Conservation (phyloP, 345 rosid genomes). For the Lagerstroemia speciosa region DNA sequence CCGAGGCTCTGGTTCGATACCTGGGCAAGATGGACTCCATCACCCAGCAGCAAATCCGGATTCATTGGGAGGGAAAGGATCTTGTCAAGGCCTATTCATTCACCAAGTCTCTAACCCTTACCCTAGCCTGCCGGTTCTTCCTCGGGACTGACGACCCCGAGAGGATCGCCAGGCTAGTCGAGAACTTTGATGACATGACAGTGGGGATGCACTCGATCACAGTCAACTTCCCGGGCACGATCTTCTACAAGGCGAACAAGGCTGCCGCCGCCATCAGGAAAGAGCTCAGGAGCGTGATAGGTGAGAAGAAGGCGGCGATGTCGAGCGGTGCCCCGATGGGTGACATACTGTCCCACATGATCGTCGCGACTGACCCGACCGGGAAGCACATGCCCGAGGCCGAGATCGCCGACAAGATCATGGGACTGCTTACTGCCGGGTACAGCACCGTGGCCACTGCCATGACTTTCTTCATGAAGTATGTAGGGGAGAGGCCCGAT, state of each 20-base stretch:
- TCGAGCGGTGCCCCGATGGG: constrained; percentile 17
- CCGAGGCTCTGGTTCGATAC: constrained; percentile 43
- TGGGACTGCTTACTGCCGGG: constrained; percentile 50
- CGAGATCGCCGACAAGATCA: constrained; percentile 42
- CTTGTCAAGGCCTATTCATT: constrained; percentile 23
- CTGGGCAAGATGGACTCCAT: constrained; percentile 39
- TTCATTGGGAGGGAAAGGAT: constrained; percentile 33
- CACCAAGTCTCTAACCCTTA: constrained; percentile 33
- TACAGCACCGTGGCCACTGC: constrained; percentile 50
- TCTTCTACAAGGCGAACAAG: constrained; percentile 26
- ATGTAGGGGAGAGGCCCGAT: constrained; percentile 42
- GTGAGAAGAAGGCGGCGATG: constrained; percentile 31
- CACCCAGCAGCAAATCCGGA: constrained; percentile 30
- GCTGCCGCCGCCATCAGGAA: constrained; percentile 26
- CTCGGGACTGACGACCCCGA: constrained; percentile 38
- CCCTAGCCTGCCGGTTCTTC: constrained; percentile 43
- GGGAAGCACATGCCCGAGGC: constrained; percentile 39
- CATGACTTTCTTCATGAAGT: constrained; percentile 50
- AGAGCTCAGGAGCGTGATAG: constrained; percentile 25
- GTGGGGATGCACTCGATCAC: constrained; percentile 43
- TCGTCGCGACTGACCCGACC: constrained; percentile 24
- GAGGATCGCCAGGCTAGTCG: constrained; percentile 29
- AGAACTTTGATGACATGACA: constrained; percentile 29
- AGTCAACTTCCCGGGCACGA: constrained; percentile 30
- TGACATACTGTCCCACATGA: constrained; percentile 34